Evolutionary conservation across 768 basidiomycete species (phyloP), one percentile per base, ranked within the genome.

Genomic region (Boletus subparvulus): DNA sequence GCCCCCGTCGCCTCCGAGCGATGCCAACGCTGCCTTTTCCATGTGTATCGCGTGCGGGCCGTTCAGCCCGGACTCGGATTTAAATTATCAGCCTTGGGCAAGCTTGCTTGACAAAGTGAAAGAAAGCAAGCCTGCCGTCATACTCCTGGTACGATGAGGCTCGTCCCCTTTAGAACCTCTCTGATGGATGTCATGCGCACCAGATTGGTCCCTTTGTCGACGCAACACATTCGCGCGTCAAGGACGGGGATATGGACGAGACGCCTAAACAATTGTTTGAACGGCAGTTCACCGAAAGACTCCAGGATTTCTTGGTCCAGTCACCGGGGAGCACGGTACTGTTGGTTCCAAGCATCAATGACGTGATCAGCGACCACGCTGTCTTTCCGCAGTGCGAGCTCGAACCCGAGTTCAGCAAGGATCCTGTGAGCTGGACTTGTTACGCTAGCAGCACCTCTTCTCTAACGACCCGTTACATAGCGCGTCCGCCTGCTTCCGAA

Each of bases 191-290:
- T 10, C 9, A 16, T 45, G 52, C 36, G 48, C 37, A 39, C 33
- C 59, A 99, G 96, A 74, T 92, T 32, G 97, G 97, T 1, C 97
- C 97, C 2, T 99, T 98, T 68, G 74, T 98, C 42, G 94, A 98
- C 61, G 73, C 82, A 0, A 70, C 79, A 17, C 92, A 98, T 69
- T 83, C 88, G 2, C 75, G 78, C 49, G 82, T 98, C 61, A 86
- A 84, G 67, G 72, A 77, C 4, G 97, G 96, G 7, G 88, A 93
- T 52, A 69, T 86, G 26, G 85, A 90, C 54, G 73, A 78, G 48
- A 76, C 83, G 1, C 88, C 91, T 0, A 60, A 74, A 5, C 80
- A 83, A 26, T 76, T 96, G 43, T 98, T 98, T 74, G 75, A 80
- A 30, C 71, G 76, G 7, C 79, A 85, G 43, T 84, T 98, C 63